Conservation (phyloP, 768 basidiomycete species). For the Mycena sanguinolenta region DNA sequence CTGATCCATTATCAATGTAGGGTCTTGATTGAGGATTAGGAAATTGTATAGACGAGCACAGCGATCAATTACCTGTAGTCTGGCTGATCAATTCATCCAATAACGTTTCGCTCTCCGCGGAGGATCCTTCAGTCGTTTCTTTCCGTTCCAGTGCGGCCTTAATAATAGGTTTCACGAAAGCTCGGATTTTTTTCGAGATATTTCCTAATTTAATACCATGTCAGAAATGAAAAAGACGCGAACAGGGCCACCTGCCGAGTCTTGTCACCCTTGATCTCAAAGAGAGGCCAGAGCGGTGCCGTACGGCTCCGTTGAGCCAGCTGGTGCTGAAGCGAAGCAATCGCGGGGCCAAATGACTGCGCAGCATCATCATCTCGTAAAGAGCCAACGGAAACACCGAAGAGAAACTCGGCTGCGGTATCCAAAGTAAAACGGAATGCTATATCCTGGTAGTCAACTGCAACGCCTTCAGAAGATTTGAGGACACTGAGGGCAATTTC, state of each 20-base stretch:
- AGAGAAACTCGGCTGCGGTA: constrained; percentile 21
- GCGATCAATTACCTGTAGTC: neutral
- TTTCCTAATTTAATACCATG: neutral
- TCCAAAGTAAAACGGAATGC: constrained; percentile 17
- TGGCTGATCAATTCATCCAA: neutral
- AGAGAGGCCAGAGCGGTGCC: constrained; percentile 7
- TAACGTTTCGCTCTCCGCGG: neutral
- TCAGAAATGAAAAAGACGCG: neutral
- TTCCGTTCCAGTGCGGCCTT: constrained; percentile 2
- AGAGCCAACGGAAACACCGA: constrained; percentile 16
- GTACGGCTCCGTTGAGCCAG: constrained; percentile 9
- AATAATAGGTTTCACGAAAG: neutral
- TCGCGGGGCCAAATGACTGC: constrained; percentile 9
- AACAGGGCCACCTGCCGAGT: neutral
- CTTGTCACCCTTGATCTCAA: constrained; percentile 4
- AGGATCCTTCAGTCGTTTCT: neutral
- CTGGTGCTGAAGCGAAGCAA: constrained; percentile 6
- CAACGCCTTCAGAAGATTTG: constrained; percentile 9
- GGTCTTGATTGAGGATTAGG: constrained; percentile 7
- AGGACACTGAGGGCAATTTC: constrained; percentile 15
- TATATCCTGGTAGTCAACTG: constrained; percentile 17
- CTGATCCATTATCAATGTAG: constrained; percentile 22
- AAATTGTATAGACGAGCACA: neutral
- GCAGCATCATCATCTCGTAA: neutral
- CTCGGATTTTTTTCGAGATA: neutral